Evolutionary conservation across 257 asterid genomes (phyloP).

Genomic region (Nyctanthes arbortristis): DNA sequence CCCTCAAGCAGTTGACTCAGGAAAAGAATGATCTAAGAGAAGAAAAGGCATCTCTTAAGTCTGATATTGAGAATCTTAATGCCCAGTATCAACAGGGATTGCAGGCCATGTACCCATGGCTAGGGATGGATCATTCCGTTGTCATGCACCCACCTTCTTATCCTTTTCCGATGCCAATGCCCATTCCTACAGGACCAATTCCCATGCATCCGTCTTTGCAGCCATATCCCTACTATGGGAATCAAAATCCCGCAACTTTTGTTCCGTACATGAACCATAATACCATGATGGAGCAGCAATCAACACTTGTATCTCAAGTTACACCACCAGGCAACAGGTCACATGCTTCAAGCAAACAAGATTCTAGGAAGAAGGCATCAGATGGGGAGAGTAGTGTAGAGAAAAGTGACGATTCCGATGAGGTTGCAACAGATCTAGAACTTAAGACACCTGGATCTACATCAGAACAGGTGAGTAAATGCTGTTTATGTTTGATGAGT

Average conservation of each 20-base stretch:
- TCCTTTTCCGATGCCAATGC: constrained; percentile 83
- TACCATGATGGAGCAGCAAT: constrained; percentile 67
- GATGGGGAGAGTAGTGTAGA: constrained; percentile 69
- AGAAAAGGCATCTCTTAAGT: constrained; percentile 52
- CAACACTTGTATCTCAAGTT: constrained; percentile 59
- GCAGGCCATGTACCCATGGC: constrained; percentile 93
- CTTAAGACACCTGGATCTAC: constrained; percentile 97
- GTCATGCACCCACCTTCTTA: constrained; percentile 95
- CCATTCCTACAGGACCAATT: constrained; percentile 81
- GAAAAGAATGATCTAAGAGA: constrained; percentile 82
- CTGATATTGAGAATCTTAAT: constrained; percentile 76
- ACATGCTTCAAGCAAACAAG: constrained; percentile 62
- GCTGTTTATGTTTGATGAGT: constrained; percentile 14
- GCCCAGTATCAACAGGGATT: constrained; percentile 73
- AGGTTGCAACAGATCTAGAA: constrained; percentile 85
- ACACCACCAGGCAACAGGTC: constrained; percentile 58
- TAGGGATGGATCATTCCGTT: constrained; percentile 86
- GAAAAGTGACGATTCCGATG: constrained; percentile 66
- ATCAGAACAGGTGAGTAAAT: constrained; percentile 63
- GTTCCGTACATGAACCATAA: constrained; percentile 79
- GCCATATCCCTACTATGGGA: constrained; percentile 79
- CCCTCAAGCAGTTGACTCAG: constrained; percentile 60
- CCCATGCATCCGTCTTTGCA: constrained; percentile 92
- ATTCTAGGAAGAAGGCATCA: constrained; percentile 52
- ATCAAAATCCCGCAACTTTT: constrained; percentile 71